phyloP scores from a whole-genome alignment of 2,329 filamentous ascomycete species.

The Fusarium euwallaceae region DNA sequence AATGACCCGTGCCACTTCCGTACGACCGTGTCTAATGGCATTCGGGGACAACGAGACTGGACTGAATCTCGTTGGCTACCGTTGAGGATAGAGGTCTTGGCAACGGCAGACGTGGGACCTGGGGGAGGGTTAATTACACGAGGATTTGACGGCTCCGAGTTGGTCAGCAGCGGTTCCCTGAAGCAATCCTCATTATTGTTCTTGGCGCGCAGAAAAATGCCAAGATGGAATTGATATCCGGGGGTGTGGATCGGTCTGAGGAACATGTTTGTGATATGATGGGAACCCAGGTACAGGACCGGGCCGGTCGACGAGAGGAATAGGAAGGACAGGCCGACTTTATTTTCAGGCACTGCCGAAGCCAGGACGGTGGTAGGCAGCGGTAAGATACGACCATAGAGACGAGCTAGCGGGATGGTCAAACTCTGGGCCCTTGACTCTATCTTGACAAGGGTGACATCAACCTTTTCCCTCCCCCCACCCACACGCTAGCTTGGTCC shows the following conservation, averaged over 20 bases:
- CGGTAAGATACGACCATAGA: slow-evolving; percentile 3
- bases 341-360: slow-evolving; percentile 14
- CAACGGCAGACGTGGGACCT: neutral
- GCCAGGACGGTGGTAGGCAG: neutral
- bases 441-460: slow-evolving; percentile 28
- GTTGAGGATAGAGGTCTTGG: neutral
- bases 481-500: slow-evolving; percentile 18
- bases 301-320: slow-evolving; percentile 37
- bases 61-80: neutral
- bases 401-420: slow-evolving; percentile 6
- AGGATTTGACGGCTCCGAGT: neutral
- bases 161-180: neutral
- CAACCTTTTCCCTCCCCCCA: slow-evolving; percentile 12
- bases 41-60: neutral
- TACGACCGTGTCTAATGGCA: slow-evolving; percentile 3
- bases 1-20: neutral
- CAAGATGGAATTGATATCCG: slow-evolving; percentile 32
- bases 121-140: neutral
- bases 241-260: slow-evolving; percentile 19
- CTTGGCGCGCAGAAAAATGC: slow-evolving; percentile 23
- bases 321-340: slow-evolving; percentile 21
- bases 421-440: neutral
- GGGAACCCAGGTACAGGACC: slow-evolving; percentile 20
- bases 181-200: slow-evolving; percentile 12
- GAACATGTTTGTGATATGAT: slow-evolving; percentile 15